These are phyloP conservation scores for Calonectria fujianensis DNA, from an alignment of 2,329 filamentous ascomycete species.

Conservation along the genomic window DNA sequence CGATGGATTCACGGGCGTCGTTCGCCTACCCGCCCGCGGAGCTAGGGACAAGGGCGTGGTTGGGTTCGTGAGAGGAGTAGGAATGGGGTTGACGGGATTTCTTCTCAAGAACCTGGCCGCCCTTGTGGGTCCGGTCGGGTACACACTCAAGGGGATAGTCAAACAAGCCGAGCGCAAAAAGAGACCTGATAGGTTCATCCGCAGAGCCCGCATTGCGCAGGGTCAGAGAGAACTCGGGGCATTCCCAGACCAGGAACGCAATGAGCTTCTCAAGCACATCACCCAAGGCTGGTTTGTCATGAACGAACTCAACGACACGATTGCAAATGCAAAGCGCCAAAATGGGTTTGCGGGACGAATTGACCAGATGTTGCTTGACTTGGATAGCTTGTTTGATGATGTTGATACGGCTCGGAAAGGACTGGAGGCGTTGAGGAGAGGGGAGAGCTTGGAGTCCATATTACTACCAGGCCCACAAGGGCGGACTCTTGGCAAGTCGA, in stretches of 20 bases:
- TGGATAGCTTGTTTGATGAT: conserved; percentile 66
- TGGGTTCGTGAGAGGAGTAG: conserved; percentile 72
- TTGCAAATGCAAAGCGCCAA: conserved; percentile 57
- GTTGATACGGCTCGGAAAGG: conserved; percentile 67
- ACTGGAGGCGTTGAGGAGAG: conserved; percentile 66
- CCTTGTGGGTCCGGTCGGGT: conserved; percentile 76
- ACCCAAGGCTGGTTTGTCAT: conserved; percentile 59
- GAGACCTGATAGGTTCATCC: conserved; percentile 72
- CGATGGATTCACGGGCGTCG: conserved; percentile 78
- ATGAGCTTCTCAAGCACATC: conserved; percentile 51
- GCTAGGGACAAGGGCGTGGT: conserved; percentile 71
- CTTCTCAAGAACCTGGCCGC: conserved; percentile 80
- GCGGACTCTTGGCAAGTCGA: conserved; percentile 36
- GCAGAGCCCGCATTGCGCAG: conserved; percentile 75
- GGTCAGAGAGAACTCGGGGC: conserved; percentile 68
- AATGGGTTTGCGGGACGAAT: conserved; percentile 63
- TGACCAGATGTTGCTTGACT: conserved; percentile 56
- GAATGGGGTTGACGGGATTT: conserved; percentile 78
- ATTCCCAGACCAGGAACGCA: conserved; percentile 60
- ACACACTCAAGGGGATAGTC: conserved; percentile 77
- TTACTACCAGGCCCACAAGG: conserved; percentile 43
- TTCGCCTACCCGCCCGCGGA: conserved; percentile 75
- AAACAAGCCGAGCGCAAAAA: conserved; percentile 74
- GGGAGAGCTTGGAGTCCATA: conserved; percentile 60
- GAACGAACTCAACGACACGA: conserved; percentile 56